Evolutionary conservation across 805 yeast genomes (phyloP).

Genomic region (Saccharomycopsis fibuligera): DNA sequence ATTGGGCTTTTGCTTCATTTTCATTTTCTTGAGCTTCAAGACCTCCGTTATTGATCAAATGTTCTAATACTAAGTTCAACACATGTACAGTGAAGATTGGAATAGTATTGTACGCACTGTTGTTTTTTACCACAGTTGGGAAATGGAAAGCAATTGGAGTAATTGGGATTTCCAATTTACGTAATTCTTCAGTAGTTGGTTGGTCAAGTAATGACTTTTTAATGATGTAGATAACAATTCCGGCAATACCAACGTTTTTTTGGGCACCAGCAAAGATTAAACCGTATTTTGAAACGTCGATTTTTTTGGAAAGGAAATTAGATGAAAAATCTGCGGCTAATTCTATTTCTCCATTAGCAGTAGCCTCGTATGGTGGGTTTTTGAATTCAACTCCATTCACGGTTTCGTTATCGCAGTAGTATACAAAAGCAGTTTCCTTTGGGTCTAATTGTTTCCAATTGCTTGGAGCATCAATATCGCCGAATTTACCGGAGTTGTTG

Average conservation of each 20-base stretch:
- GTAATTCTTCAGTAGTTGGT: constrained; percentile 57
- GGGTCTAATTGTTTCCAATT: constrained; percentile 57
- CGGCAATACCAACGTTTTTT: constrained; percentile 95
- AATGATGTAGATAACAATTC: constrained; percentile 85
- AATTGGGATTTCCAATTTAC: constrained; percentile 58
- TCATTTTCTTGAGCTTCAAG: constrained; percentile 49
- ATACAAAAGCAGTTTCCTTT: constrained; percentile 74
- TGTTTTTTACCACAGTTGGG: constrained; percentile 79
- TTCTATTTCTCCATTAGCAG: constrained; percentile 62
- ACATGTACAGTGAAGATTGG: constrained; percentile 90
- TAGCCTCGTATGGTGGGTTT: constrained; percentile 39
- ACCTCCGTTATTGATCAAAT: constrained; percentile 67
- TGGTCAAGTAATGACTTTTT: constrained; percentile 71
- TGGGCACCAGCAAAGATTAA: constrained; percentile 97
- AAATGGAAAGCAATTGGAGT: constrained; percentile 86
- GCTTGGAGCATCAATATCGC: constrained; percentile 56
- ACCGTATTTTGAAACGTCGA: constrained; percentile 83
- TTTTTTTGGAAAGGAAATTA: constrained; percentile 71
- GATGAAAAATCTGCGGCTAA: constrained; percentile 94
- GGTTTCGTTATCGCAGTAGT: constrained; percentile 95
- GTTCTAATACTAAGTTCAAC: constrained; percentile 67
- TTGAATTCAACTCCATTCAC: constrained; percentile 87
- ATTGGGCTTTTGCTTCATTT: constrained; percentile 55
- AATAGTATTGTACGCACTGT: constrained; percentile 92
- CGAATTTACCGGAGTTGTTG: constrained; percentile 49